phyloP scores from a whole-genome alignment of 345 rosid species.

The Cardiospermum halicacabum region DNA sequence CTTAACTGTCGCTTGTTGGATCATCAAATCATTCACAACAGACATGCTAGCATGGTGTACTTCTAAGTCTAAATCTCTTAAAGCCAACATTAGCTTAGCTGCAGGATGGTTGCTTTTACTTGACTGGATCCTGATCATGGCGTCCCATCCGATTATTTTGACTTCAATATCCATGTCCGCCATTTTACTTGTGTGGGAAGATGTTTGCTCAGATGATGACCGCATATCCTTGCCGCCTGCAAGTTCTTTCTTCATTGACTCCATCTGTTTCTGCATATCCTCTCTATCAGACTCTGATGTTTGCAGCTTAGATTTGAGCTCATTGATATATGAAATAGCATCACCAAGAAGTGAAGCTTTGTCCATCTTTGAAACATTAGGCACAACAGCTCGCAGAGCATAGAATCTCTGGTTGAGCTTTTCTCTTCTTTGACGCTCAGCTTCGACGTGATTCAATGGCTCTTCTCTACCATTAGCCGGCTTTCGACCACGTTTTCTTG shows the following conservation, averaged over 20 bases:
- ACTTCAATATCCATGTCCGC: conserved; percentile 81
- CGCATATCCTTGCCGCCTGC: conserved; percentile 22
- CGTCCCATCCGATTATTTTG: conserved; percentile 85
- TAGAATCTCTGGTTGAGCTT: conserved; percentile 89
- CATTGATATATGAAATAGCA: conserved; percentile 81
- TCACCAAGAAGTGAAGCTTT: conserved; percentile 95
- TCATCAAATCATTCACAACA: conserved; percentile 85
- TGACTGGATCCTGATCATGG: conserved; percentile 77
- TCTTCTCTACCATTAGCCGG: conserved; percentile 98
- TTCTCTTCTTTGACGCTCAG: conserved; percentile 98
- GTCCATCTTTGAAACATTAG: conserved; percentile 95
- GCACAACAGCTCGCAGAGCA: conserved; percentile 84
- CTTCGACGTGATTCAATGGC: conserved; percentile 93
- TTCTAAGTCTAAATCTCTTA: conserved; percentile 83
- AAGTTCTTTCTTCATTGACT: conserved; percentile 45
- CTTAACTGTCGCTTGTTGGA: conserved; percentile 93
- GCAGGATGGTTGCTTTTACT: conserved; percentile 83
- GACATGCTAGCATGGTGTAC: conserved; percentile 88
- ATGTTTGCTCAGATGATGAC: conserved; percentile 26
- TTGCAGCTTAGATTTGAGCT: conserved; percentile 65
- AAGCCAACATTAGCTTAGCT: conserved; percentile 76
- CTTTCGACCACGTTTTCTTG: conserved; percentile 83
- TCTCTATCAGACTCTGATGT: conserved; percentile 52
- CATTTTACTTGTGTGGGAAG: conserved; percentile 28
- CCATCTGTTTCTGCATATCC: conserved; percentile 61